These are phyloP conservation scores for Lagenaria siceraria DNA, from an alignment of 306 rosid species.

Conservation along the genomic window DNA sequence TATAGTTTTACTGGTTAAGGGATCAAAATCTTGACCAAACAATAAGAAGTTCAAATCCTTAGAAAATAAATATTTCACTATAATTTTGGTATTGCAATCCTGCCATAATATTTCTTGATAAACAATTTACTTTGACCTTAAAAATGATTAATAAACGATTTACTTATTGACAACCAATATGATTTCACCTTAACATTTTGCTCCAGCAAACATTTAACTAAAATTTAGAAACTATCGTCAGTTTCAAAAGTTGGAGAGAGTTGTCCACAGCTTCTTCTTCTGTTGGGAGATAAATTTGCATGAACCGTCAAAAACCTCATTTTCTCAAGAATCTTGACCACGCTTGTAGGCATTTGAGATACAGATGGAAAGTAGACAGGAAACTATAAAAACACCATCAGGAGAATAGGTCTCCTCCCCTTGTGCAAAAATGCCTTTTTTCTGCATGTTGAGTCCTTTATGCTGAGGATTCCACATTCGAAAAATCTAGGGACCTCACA, in stretches of 20 bases:
- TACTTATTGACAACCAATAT: not conserved
- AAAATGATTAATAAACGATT: no score
- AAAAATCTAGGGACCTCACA: no score
- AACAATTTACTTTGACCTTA: not conserved
- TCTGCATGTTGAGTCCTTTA: not conserved
- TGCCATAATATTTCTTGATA: no score
- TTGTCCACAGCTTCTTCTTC: not conserved
- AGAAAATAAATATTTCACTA: not conserved
- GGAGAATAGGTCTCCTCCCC: not conserved
- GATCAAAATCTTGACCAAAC: not conserved
- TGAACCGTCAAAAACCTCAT: not conserved
- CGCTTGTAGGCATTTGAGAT: not conserved
- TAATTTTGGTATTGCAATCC: not conserved
- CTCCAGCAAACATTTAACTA: not conserved
- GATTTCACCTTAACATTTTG: not conserved
- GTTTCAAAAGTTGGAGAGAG: not conserved
- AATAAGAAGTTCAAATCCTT: not conserved
- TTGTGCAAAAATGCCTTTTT: not conserved
- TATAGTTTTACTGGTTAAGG: not conserved
- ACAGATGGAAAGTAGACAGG: not conserved
- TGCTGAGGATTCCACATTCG: no score
- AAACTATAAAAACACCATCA: not conserved
- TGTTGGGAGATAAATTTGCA: not conserved
- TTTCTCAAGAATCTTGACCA: not conserved
- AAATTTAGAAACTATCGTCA: not conserved